Evolutionary conservation across 2,329 filamentous ascomycete species (phyloP).

Genomic region (Neoscytalidium dimidiatum): DNA sequence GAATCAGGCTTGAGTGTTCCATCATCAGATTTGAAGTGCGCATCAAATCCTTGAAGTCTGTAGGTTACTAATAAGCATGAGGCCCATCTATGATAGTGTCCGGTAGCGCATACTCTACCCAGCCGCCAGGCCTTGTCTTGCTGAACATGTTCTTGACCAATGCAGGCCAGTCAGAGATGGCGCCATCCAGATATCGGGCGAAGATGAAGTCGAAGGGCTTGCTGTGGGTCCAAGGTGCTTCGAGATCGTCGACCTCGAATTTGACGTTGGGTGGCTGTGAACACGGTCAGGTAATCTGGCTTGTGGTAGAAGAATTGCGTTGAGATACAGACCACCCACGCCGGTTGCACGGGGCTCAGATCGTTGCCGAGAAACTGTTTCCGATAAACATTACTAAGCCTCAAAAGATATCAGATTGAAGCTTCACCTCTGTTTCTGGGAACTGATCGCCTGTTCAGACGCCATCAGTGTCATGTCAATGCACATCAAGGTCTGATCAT

Average conservation of each 20-base stretch:
- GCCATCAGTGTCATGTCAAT: background rate
- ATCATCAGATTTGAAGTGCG: conserved; percentile 42
- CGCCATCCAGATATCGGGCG: conserved; percentile 52
- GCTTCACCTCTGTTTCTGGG: background rate
- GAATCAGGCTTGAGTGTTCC: conserved; percentile 27
- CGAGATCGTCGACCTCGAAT: conserved; percentile 65
- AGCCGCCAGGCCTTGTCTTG: conserved; percentile 45
- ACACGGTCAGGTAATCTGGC: background rate
- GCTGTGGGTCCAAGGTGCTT: conserved; percentile 58
- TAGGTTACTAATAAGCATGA: background rate
- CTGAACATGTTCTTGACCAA: conserved; percentile 47
- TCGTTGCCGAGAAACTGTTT: conserved; percentile 36
- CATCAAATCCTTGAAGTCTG: conserved; percentile 45
- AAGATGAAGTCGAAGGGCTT: conserved; percentile 59
- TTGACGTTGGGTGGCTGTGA: conserved; percentile 56
- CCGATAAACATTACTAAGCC: accelerated
- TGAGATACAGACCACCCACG: conserved; percentile 18
- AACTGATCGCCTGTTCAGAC: background rate
- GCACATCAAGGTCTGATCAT: background rate
- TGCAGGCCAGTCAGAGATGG: conserved; percentile 57
- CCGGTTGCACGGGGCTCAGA: conserved; percentile 53
- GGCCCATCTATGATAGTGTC: background rate
- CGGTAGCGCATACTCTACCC: conserved; percentile 39
- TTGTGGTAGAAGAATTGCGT: too few species aligned
- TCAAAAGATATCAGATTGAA: too few species aligned